phyloP scores from a whole-genome alignment of 208 protist species.

The Acanthamoeba culbertsoni region DNA sequence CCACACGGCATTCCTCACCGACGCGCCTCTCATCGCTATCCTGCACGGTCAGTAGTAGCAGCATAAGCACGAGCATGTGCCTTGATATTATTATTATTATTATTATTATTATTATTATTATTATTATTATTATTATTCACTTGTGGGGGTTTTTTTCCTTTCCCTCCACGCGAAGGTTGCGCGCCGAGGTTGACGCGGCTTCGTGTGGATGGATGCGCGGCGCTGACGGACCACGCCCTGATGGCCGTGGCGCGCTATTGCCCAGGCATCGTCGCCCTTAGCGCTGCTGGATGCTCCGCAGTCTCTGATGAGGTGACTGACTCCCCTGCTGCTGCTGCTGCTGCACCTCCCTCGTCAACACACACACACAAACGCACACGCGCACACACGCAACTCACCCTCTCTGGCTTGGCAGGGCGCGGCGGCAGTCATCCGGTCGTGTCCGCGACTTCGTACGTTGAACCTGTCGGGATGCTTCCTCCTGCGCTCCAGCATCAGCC shows the following conservation, averaged over 20 bases:
- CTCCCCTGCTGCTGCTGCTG: neutral
- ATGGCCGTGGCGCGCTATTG: neutral
- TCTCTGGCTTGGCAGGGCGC: neutral
- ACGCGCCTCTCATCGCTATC: neutral
- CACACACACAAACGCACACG: no score
- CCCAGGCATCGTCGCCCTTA: neutral
- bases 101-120: no score
- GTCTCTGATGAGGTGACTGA: neutral
- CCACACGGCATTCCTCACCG: neutral
- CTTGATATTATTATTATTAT: no score
- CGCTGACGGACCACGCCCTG: neutral
- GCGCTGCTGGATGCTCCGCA: neutral
- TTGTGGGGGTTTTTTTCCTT: no score
- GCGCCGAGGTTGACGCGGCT: neutral
- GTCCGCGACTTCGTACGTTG: neutral
- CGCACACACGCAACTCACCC: neutral
- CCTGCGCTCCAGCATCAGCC: neutral
- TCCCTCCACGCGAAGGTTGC: neutral
- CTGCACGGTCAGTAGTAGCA: neutral
- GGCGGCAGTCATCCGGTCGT: neutral
- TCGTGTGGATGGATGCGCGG: neutral
- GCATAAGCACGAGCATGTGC: neutral
- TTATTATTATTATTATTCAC: no score
- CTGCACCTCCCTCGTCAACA: no score
- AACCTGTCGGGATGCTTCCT: neutral